Evolutionary conservation across 768 basidiomycete species (phyloP).

Genomic region (Russula abietina): DNA sequence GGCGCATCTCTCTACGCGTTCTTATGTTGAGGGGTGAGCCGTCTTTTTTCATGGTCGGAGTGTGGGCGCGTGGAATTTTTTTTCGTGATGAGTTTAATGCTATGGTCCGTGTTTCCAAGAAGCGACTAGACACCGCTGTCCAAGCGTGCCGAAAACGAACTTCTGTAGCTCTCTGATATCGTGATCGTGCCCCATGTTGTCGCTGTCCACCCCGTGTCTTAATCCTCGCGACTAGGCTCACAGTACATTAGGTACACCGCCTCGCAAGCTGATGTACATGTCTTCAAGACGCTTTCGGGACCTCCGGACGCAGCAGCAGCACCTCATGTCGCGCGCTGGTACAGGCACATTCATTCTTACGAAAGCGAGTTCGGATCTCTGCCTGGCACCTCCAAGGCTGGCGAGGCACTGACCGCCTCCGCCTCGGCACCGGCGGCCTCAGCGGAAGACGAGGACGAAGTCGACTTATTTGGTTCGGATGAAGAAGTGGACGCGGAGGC

Average conservation of each 20-base stretch:
- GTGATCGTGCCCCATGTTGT: conserved; percentile 13
- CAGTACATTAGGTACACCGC: conserved; percentile 63
- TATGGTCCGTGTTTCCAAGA: conserved; percentile 98
- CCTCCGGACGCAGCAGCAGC: conserved; percentile 57
- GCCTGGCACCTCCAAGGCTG: conserved; percentile 79
- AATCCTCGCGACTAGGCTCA: conserved; percentile 10
- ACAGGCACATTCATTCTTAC: conserved; percentile 89
- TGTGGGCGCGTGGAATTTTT: conserved; percentile 20
- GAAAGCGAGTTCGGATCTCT: conserved; percentile 68
- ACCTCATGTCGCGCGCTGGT: conserved; percentile 86
- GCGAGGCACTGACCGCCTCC: conserved; percentile 61
- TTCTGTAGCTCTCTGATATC: conserved; percentile 67
- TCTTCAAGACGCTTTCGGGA: conserved; percentile 73
- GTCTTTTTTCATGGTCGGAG: not conserved
- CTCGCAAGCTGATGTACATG: conserved; percentile 89
- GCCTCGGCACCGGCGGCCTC: conserved; percentile 36
- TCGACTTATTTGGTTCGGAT: conserved; percentile 78
- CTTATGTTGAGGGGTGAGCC: conserved; percentile 88
- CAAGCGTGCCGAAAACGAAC: conserved; percentile 61
- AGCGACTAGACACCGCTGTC: conserved; percentile 88
- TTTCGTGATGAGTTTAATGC: conserved; percentile 60
- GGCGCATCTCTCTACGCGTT: conserved; percentile 76
- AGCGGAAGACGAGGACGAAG: conserved; percentile 37
- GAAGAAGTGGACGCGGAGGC: conserved; percentile 46
- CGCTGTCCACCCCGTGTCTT: not conserved